Conservation (phyloP, 2,329 filamentous ascomycete genomes). For the Oidium heveae region DNA sequence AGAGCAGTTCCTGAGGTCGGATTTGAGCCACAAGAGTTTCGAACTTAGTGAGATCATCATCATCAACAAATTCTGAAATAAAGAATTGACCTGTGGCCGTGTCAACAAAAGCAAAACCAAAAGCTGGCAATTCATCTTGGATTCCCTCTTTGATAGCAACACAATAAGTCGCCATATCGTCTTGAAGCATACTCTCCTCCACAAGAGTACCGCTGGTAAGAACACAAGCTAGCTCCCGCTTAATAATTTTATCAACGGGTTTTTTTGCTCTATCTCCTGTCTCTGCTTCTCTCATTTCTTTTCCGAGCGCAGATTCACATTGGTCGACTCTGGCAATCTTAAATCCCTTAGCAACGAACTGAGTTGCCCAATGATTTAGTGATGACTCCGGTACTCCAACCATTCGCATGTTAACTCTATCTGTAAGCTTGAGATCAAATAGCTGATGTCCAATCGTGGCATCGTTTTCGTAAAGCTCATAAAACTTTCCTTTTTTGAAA, state of each 20-base stretch:
- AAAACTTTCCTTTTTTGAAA: slow-evolving; percentile 99
- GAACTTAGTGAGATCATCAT: slow-evolving; percentile 83
- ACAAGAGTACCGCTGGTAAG: slow-evolving; percentile 82
- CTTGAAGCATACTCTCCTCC: slow-evolving; percentile 87
- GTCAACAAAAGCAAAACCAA: slow-evolving; percentile 84
- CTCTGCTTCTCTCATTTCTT: slow-evolving; percentile 94
- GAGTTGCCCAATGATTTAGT: slow-evolving; percentile 89
- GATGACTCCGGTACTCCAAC: slow-evolving; percentile 91
- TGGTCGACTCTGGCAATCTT: slow-evolving; percentile 95
- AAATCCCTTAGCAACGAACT: slow-evolving; percentile 93
- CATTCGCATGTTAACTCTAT: slow-evolving; percentile 99
- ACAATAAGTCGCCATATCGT: slow-evolving; percentile 93
- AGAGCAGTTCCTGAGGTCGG: slow-evolving; percentile 60
- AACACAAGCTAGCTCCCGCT: slow-evolving; percentile 70
- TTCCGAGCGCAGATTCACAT: slow-evolving; percentile 81
- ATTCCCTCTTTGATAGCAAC: slow-evolving; percentile 73
- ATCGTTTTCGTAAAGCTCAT: slow-evolving; percentile 94
- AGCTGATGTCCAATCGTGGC: slow-evolving; percentile 88
- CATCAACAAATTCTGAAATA: slow-evolving; percentile 75
- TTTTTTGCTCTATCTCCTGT: slow-evolving; percentile 21
- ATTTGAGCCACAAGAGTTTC: slow-evolving; percentile 92
- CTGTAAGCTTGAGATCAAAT: slow-evolving; percentile 92
- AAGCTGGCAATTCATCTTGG: slow-evolving; percentile 49
- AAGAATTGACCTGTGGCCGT: slow-evolving; percentile 90
- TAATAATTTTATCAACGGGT: slow-evolving; percentile 63